Evolutionary conservation across 805 yeast species (phyloP).

Genomic region (Candida pseudofarinosa): DNA sequence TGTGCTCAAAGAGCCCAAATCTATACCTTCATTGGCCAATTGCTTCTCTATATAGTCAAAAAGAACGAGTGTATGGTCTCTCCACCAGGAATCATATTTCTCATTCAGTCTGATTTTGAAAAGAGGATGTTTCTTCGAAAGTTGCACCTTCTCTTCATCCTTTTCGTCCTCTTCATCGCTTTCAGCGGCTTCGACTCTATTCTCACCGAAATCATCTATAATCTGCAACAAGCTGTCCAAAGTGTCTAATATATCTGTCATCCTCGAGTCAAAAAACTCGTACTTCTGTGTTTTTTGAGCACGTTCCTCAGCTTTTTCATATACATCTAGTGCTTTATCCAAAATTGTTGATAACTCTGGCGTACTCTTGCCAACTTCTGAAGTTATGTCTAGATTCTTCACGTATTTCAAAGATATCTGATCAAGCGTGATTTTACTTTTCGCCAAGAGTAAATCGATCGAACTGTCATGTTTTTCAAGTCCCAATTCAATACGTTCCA

Average conservation of each 20-base stretch:
- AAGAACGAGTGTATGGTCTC: slow-evolving; percentile 37
- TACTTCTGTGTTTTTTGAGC: slow-evolving; percentile 21
- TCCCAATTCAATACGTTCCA: slow-evolving; percentile 66
- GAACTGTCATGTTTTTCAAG: slow-evolving; percentile 46
- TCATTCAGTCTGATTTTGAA: slow-evolving; percentile 36
- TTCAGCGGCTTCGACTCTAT: slow-evolving; percentile 45
- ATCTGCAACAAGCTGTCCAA: slow-evolving; percentile 68
- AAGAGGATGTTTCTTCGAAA: slow-evolving; percentile 55
- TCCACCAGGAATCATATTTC: slow-evolving; percentile 54
- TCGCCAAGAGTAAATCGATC: slow-evolving; percentile 46
- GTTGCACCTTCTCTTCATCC: slow-evolving; percentile 29
- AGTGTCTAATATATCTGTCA: slow-evolving; percentile 50
- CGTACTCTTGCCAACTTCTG: slow-evolving; percentile 27
- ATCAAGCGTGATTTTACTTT: slow-evolving; percentile 51
- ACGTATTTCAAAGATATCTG: slow-evolving; percentile 58
- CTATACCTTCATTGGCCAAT: slow-evolving; percentile 6
- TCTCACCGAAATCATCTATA: slow-evolving; percentile 60
- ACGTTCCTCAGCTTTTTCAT: slow-evolving; percentile 39
- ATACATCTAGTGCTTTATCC: slow-evolving; percentile 43
- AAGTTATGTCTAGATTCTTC: slow-evolving; percentile 44
- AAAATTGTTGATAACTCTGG: slow-evolving; percentile 38
- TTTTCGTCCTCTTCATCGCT: slow-evolving; percentile 44
- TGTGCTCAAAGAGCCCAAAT: not conserved
- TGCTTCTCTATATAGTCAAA: slow-evolving; percentile 27
- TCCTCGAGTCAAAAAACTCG: slow-evolving; percentile 35